These are phyloP conservation scores for Pelargonium cotyledonis DNA, from an alignment of 441 rosid species.

Conservation along the genomic window DNA sequence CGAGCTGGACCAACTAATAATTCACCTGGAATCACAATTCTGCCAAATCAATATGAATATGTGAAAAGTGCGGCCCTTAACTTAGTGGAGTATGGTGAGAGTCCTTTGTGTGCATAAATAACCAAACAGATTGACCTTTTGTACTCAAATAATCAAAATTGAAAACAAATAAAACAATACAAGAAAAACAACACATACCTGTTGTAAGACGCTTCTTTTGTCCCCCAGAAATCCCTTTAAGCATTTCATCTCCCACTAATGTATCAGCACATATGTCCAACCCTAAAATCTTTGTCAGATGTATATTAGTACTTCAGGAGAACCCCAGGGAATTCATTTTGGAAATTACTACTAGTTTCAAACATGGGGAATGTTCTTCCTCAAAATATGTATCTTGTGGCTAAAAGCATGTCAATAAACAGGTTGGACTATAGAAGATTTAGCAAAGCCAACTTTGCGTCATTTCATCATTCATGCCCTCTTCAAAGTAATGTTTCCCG, in stretches of 20 bases:
- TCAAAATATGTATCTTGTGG: neutral
- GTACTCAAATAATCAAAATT: neutral
- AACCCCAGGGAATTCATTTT: slow-evolving; percentile 17
- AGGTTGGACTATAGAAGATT: neutral
- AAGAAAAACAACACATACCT: slow-evolving; percentile 30
- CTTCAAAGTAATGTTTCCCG: neutral
- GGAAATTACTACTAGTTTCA: slow-evolving; percentile 4
- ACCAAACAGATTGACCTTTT: neutral
- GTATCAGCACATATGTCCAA: slow-evolving; percentile 79
- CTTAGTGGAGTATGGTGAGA: neutral
- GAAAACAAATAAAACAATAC: neutral
- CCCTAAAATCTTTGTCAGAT: slow-evolving; percentile 80
- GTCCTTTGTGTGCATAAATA: neutral
- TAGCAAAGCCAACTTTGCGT: neutral
- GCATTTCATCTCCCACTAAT: slow-evolving; percentile 72
- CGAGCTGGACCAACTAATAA: slow-evolving; percentile 80
- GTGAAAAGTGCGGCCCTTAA: neutral
- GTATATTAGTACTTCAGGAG: slow-evolving; percentile 44
- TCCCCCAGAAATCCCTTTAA: slow-evolving; percentile 88
- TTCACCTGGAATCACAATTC: slow-evolving; percentile 38
- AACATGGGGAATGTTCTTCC: too few species aligned
- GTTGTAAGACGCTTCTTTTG: slow-evolving; percentile 87
- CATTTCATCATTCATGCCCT: neutral
- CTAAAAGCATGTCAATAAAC: neutral
- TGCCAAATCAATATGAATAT: neutral